Base-by-base conservation (phyloP, 1,284 basidiomycete genomes). In the Ustilago xerochloae region DNA sequence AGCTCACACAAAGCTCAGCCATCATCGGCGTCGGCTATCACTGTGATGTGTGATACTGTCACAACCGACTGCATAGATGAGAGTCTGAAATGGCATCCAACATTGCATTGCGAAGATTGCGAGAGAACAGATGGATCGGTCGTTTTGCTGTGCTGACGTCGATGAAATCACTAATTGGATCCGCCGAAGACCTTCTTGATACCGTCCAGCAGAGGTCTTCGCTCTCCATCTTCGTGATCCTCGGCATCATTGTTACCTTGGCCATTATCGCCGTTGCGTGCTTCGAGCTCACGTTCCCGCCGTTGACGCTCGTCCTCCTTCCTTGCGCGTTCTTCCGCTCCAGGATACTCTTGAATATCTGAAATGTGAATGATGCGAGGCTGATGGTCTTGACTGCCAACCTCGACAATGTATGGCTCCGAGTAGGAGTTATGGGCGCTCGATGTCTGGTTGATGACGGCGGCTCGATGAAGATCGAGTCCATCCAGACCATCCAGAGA, bases 371-470 rank as follows among this genome's bases (percentile, higher is more conserved):
- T 52, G 16, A 80, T 67, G 26, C 54, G 67, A 5, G 64, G 64
- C 7, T 48, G 33, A n/a, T 53, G 56, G 22, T 72, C 69, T 33
- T 75, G 56, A 32, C 74, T 67, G 35, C 70, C 74, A n/a, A 78
- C 74, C 48, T 81, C 79, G 43, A 81, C 77, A 43, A 81, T 81
- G 60, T 66, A 81, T 1, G 79, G 79, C 30, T 72, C 77, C 29
- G 46, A 46, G 38, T 50, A 63, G 28, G 53, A 66, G 54, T 65
- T 67, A 9, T 41, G 56, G 7, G 33, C 39, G 61, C 67, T 76
- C 30, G 36, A 24, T 47, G 52, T 52, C 36, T 62, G 55, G 33
- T 55, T 45, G 48, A 58, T 50, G 26, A 69, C 16, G 22, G 54
- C 53, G 5, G 57, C 59, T 6, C 66, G 62, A 47, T 66, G 62